Base-by-base conservation (phyloP, 805 yeast genomes). In the Yarrowia porcina region DNA sequence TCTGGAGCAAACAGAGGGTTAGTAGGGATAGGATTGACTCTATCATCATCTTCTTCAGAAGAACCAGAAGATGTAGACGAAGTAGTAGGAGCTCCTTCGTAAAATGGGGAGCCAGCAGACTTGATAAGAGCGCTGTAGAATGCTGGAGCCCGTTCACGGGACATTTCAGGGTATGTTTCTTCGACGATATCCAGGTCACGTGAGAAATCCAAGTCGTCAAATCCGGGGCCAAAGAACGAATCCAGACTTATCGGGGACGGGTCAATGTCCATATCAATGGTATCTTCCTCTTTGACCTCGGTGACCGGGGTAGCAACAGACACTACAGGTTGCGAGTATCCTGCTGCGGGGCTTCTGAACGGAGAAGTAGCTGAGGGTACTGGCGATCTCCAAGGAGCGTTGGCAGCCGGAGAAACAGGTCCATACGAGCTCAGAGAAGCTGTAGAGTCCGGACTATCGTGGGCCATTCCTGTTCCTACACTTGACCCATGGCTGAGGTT, bases 1-100 rank as follows among this genome's bases (percentile, higher is more conserved):
- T 84, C 89, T 0, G 94, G 92, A 4, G 86, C 61, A 39, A 28
- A 56, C 49, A 56, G 30, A 12, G 61, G 61, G 61, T 56, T 56
- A 20, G 39, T 39, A 70, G 1, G 85, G 84, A n/a, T 71, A 39
- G 27, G 79, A 50, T 10, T 75, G 73, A 23, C 75, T 68, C 6
- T 79, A 79, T 27, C 63, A 17, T 45, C 41, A 10, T 59, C 63
- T 15, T 45, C 54, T 7, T 36, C 54, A 0, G 54, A 39, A 10
- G 61, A 56, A 1, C 39, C 39, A 2, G 61, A 56, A n/a, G 49
- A 32, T 8, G 52, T 41, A 5, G 61, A 56, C 2, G 38, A 28
- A 3, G 49, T 56, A 1, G 61, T 56, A 13, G 59, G 32, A 0
- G 44, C 25, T n/a, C 44, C 44, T 6, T 36, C 47, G 21, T 56